These are phyloP conservation scores for Tetrahymena borealis DNA, from an alignment of 73 alveolate genomes.

Conservation along the genomic window DNA sequence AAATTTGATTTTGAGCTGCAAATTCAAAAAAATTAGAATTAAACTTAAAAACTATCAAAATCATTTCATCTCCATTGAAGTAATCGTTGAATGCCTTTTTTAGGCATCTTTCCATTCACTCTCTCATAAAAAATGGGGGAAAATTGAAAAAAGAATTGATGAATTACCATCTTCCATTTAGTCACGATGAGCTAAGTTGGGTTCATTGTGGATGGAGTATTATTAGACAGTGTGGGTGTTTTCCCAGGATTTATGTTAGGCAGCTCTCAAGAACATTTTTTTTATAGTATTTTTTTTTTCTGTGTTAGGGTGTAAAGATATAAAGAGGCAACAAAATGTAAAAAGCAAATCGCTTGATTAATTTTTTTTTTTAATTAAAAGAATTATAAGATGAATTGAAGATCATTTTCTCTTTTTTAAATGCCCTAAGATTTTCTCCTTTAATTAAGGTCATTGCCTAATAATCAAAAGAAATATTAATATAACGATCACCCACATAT, in stretches of 20 bases:
- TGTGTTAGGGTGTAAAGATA: not conserved
- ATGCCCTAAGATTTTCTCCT: not conserved
- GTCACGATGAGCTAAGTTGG: slow-evolving; percentile 2
- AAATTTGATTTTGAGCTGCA: too few relatives aligned
- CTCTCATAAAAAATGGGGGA: too few relatives aligned
- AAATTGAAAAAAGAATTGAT: not conserved
- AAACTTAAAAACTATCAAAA: too few relatives aligned
- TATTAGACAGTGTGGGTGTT: not conserved
- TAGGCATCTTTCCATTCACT: not conserved
- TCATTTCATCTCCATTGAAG: too few relatives aligned
- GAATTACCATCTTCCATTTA: not conserved
- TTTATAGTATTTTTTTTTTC: not conserved
- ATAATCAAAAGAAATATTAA: not conserved
- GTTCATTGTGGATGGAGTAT: not conserved
- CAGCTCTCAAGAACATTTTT: slow-evolving; percentile 1
- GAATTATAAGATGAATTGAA: not conserved
- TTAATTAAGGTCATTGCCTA: not conserved
- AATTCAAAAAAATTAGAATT: too few relatives aligned
- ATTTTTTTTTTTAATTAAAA: not conserved
- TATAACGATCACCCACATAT: not conserved
- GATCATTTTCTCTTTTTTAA: not conserved
- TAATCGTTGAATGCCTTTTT: not conserved
- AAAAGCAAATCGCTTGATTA: not conserved
- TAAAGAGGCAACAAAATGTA: not conserved
- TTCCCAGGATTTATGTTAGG: not conserved